These are phyloP conservation scores for Casuarina cunninghamiana DNA, from an alignment of 306 rosid species.

Conservation along the genomic window DNA sequence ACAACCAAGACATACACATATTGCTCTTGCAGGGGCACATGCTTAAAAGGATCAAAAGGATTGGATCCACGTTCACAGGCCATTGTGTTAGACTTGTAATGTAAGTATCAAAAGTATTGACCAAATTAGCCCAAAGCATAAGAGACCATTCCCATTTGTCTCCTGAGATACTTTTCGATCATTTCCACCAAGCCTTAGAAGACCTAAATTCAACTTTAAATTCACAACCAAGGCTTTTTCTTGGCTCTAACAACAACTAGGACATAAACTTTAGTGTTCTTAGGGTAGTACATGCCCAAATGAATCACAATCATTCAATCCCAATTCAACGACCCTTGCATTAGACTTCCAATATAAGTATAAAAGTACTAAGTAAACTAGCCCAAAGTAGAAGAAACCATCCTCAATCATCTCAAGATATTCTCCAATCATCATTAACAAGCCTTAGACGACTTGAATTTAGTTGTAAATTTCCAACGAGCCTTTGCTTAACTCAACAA, in stretches of 20 bases:
- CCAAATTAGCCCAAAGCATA: constrained; percentile 77
- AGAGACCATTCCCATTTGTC: constrained; percentile 80
- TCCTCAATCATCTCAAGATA: too few species aligned
- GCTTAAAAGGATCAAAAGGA: constrained; percentile 41
- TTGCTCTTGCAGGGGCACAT: constrained; percentile 67
- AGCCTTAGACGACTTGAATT: too few species aligned
- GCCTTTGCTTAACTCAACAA: too few species aligned
- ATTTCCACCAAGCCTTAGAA: constrained; percentile 81
- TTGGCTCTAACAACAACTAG: constrained; percentile 66
- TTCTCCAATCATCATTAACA: too few species aligned
- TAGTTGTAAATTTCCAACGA: too few species aligned
- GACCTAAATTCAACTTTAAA: constrained; percentile 84
- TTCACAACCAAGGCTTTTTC: constrained; percentile 92
- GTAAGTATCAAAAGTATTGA: constrained; percentile 78
- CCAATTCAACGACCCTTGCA: too few species aligned
- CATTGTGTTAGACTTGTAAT: constrained; percentile 68
- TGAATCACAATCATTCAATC: too few species aligned
- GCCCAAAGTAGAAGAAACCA: too few species aligned
- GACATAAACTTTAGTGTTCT: constrained; percentile 60
- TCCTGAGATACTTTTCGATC: constrained; percentile 85
- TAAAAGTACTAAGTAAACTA: too few species aligned
- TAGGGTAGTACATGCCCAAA: constrained; percentile 61
- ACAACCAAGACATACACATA: constrained; percentile 56
- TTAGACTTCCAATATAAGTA: too few species aligned
- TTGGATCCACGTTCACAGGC: constrained; percentile 52